Evolutionary conservation across 169 alveolate genomes (phyloP).

Genomic region (Plasmodium yoelii): DNA sequence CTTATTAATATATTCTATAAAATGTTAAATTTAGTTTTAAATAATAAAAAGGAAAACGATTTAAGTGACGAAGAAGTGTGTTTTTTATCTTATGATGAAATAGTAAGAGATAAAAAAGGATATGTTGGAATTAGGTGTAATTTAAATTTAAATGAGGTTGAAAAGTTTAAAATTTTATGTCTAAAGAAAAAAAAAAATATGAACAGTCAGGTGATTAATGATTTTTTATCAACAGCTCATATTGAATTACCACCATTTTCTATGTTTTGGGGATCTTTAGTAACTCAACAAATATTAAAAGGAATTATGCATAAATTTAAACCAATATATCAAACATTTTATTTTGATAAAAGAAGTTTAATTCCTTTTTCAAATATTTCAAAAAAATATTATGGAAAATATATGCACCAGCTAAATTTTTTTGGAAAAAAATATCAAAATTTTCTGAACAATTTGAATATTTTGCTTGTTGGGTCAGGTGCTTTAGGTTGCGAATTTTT

Average conservation of each 20-base stretch:
- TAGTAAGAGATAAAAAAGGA: slow-evolving; percentile 33
- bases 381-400: slow-evolving; percentile 47
- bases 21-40: neutral
- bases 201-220: slow-evolving; percentile 25
- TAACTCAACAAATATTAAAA: slow-evolving; percentile 65
- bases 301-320: slow-evolving; percentile 43
- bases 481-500: slow-evolving; percentile 99
- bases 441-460: slow-evolving; percentile 33
- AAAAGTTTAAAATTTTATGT: slow-evolving; percentile 32
- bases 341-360: slow-evolving; percentile 54
- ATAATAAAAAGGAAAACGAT: neutral
- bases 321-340: slow-evolving; percentile 60
- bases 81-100: slow-evolving; percentile 62
- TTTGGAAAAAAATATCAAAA: slow-evolving; percentile 63
- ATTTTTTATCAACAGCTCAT: slow-evolving; percentile 55
- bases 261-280: slow-evolving; percentile 38
- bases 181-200: slow-evolving; percentile 53
- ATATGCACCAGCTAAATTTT: slow-evolving; percentile 64
- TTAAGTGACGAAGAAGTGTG: slow-evolving; percentile 57
- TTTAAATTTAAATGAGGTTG: neutral
- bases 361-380: slow-evolving; percentile 54
- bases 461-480: slow-evolving; percentile 96
- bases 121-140: slow-evolving; percentile 10
- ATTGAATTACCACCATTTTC: slow-evolving; percentile 71
- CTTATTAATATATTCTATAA: neutral